Base-by-base conservation (phyloP, 2,329 filamentous ascomycete species). In the Lachnellula cervina region DNA sequence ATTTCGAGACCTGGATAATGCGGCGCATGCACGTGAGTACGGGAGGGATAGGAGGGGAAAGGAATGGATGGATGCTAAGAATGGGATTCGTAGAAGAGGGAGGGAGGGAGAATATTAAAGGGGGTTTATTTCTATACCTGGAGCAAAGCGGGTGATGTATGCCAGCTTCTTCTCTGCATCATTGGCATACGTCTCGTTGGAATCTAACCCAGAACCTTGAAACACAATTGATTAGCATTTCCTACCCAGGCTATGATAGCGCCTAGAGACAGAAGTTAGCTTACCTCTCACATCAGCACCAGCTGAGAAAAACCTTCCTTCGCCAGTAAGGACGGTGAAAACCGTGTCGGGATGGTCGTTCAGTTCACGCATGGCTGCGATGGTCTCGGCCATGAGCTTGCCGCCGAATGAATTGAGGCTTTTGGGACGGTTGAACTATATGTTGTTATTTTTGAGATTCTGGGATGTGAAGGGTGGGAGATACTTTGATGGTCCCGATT, bases 291-390 rank as follows among this genome's bases (percentile, higher is more conserved):
- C 73, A 68, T 79, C 76, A 17, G 77, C 76, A 17, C 77, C 77
- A 0, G 76, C 74, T 19, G 72, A 76, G 62, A 79, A 79, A 65
- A 78, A 79, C 11, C 76, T 68, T 2, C 77, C 77, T 59, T 77
- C 76, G 17, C 77, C 77, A 0, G 76, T 79, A 11, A 79, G 59
- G 1, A 79, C 76, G 1, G 77, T 79, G 62, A 79, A 78, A 14
- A 78, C 64, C 5, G 77, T 79, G 40, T 74, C 71, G 3, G 76
- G 76, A 59, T 79, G 70, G 35, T 74, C 70, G 59, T 79, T 71
- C 4, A 79, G 68, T 37, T 73, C 70, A 55, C 76, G 67, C 1
- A 79, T 65, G 0, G 74, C 76, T 4, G 66, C 68, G 23, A 78
- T 72, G 7, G 70, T 70, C 47, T 78, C 75, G 4, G 67, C 45